Base-by-base conservation (phyloP, 1,284 basidiomycete genomes). In the Prillingera fragicola region DNA sequence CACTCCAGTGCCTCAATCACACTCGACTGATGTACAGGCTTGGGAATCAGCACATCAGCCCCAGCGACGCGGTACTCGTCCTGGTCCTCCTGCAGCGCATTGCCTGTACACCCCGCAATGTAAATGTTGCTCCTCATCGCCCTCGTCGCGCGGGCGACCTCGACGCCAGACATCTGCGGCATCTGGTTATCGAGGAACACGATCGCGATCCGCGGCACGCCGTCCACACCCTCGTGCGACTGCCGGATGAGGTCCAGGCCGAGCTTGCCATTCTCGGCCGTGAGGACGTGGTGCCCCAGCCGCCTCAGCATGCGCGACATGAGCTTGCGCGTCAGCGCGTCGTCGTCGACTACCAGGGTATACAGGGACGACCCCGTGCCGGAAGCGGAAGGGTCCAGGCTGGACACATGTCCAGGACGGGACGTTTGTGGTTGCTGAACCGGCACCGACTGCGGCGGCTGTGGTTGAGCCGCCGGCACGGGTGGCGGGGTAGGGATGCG, bases 191-290 rank as follows among this genome's bases (percentile, higher is more conserved):
- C 87, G 62, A 91, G 69, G 68, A 90, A 90, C 22, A 87, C 75
- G 4, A 86, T 76, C 44, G 83, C 82, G 60, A 78, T 89, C 48
- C 36, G 74, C 67, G 53, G 65, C 43, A 35, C 44, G 22, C n/a
- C n/a, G n/a, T n/a, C n/a, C n/a, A n/a, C n/a, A n/a, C n/a, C n/a
- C n/a, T n/a, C n/a, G n/a, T n/a, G n/a, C n/a, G n/a, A n/a, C n/a
- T n/a, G n/a, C 23, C 33, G 62, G 33, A 91, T 80, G 74, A 86
- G 77, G 48, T 85, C 81, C 40, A 90, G 71, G 8, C 87, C 88
- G 28, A 84, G 70, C 62, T 83, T 80, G 4, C 89, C 89, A 58
- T 94, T 90, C 70, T 90, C 87, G 13, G 89, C 89, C 7, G 80
- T 82, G 3, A 78, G 75, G 17, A 91, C 87, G 34, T 70, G 69